Evolutionary conservation across 75 land plant species (phyloP), one percentile per base, ranked within the genome.

Genomic region (Gnetum montanum): DNA sequence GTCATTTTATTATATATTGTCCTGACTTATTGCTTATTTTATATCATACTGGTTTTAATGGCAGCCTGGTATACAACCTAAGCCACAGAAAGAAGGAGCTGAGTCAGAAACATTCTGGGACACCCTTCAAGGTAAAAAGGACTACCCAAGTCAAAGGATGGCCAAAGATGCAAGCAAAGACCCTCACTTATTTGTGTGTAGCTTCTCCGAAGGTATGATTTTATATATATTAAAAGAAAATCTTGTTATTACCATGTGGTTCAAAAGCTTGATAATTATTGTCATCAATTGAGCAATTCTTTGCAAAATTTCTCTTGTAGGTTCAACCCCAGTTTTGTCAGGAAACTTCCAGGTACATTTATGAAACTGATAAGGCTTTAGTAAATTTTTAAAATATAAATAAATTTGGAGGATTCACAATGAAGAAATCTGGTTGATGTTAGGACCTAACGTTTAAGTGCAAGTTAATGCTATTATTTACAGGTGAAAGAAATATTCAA

Each of bases 11-110:
- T 35, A 20, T 7, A 8, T n/a, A 8, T 34, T 8, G 31, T 57
- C 46, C 13, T 4, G 8, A 36, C 54, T 11, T 57, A 18, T 26
- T 47, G 8, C 41, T 23, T 57, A 23, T 31, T 3, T 3, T 18
- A 57, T 31, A 4, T 28, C 11, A n/a, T 41, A 41, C 16, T 41
- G 4, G 43, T 41, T 15, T 16, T 41, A 6, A 15, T 66, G 55
- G 8, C 80, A 88, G 93, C 82, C 89, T 16, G 86, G 82, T 31
- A 65, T 49, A 43, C 25, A 73, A 36, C 31, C 82, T 47, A 90
- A 81, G 70, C 83, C 82, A 60, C 66, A 81, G 30, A 90, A 90
- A 49, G 99, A 95, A 59, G 97, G 99, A 47, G 78, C 91, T 11
- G 99, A 95, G 60, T 77, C 73, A 62, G 73, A 85, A 25, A 37